Conservation (phyloP, 2,329 filamentous ascomycete species). For the Pleomassaria siparia region DNA sequence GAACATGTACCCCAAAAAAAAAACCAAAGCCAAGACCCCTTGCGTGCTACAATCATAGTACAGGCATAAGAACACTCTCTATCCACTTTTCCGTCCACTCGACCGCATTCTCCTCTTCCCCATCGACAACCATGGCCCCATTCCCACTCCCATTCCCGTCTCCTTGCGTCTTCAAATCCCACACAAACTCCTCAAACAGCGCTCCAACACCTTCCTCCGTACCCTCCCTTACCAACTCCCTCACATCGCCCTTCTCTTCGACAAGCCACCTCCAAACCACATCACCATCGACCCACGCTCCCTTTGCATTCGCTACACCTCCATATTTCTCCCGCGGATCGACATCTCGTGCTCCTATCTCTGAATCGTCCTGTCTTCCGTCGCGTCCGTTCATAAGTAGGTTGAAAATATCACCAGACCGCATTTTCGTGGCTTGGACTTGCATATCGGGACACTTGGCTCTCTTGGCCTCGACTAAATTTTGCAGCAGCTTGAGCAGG, state of each 20-base stretch:
- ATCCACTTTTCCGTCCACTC: conserved; percentile 20
- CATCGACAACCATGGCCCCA: conserved; percentile 15
- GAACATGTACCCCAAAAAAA: too few relatives aligned
- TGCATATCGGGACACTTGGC: conserved; percentile 11
- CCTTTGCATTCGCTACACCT: conserved; percentile 16
- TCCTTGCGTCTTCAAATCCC: conserved; percentile 10
- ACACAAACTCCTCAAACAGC: conserved; percentile 29
- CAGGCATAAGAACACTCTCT: conserved; percentile 22
- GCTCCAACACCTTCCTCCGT: conserved; percentile 22
- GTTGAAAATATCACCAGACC: conserved; percentile 21
- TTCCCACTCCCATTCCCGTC: conserved; percentile 14
- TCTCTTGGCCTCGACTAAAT: conserved; percentile 49
- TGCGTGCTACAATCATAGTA: conserved; percentile 20
- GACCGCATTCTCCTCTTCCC: conserved; percentile 13
- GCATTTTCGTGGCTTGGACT: conserved; percentile 2
- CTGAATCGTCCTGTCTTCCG: conserved; percentile 4
- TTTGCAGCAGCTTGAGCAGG: conserved; percentile 73
- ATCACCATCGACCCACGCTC: conserved; percentile 48
- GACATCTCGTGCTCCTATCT: conserved; percentile 22
- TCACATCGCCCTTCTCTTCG: conserved; percentile 15
- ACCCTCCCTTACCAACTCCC: conserved; percentile 10
- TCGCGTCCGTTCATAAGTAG: conserved; percentile 26
- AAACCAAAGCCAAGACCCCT: too few relatives aligned
- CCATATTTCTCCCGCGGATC: conserved; percentile 26
- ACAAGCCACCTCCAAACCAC: conserved; percentile 39